Base-by-base conservation (phyloP, 1,284 basidiomycete genomes). In the Ganoderma resinaceum region DNA sequence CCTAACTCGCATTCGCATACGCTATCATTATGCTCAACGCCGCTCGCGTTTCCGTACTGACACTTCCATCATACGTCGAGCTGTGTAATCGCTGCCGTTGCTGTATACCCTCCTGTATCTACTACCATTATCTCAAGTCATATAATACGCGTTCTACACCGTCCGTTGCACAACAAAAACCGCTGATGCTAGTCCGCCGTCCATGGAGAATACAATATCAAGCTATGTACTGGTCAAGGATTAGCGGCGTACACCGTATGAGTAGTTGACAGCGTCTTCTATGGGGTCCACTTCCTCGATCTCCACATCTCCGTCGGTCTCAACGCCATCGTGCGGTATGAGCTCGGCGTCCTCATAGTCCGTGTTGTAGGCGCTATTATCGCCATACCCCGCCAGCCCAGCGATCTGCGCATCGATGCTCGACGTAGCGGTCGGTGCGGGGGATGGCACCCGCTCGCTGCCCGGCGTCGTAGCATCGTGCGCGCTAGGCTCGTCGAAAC, bases 351-450 rank as follows among this genome's bases (percentile, higher is more conserved):
- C 77, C 46, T 75, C 76, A 31, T 72, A 70, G 43, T 81, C 80
- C 2, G 80, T 79, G 49, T 78, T 80, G 53, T 81, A 80, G 60
- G 74, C 78, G 63, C 79, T 81, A 16, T 75, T 74, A 63, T 77
- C 76, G 57, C 72, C 66, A 23, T 72, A 75, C 59, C 70, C 73
- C 33, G 69, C 74, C 11, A 71, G 43, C 26, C 73, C 75, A 3
- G 76, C 73, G 33, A 74, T 71, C 49, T 72, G 73, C 26, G 75
- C 73, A 58, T 88, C 87, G 20, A 82, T 80, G 66, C 82, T 84
- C 18, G 87, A 88, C 20, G 80, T 78, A 62, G 79, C 80, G 1
- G 86, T 86, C 23, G 85, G 86, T 42, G 84, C 84, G 35, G 87
- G 87, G 2, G 88, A 88, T 67, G 83, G 78, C 4, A 75, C 71